Conservation (phyloP, 345 rosid genomes). For the Aquilaria malaccensis region DNA sequence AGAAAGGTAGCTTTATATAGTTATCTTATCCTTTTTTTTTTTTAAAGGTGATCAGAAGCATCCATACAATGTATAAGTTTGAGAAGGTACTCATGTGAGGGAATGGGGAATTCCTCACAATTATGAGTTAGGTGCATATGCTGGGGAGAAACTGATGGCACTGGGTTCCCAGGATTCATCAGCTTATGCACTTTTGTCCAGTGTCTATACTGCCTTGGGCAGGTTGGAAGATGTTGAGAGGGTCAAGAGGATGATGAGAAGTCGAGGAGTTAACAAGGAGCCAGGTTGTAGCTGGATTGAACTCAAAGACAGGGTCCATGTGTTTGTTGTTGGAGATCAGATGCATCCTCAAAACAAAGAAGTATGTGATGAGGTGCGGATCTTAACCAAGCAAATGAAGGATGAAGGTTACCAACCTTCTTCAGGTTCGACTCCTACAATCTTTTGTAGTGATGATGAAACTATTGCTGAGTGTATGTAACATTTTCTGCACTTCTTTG, state of each 20-base stretch:
- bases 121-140: slow-evolving; percentile 58
- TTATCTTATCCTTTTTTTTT: too few species aligned
- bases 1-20: too few species aligned
- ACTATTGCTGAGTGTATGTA: background rate
- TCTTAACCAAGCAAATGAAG: slow-evolving; percentile 44
- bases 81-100: too few species aligned
- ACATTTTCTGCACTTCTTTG: slow-evolving; percentile 3
- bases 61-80: too few species aligned
- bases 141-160: slow-evolving; percentile 69
- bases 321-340: slow-evolving; percentile 55
- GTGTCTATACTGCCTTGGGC: slow-evolving; percentile 54
- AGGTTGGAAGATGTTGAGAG: slow-evolving; percentile 43
- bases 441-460: background rate
- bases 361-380: slow-evolving; percentile 25
- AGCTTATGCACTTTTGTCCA: slow-evolving; percentile 44
- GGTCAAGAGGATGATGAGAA: slow-evolving; percentile 47
- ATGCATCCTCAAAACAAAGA: slow-evolving; percentile 45
- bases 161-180: slow-evolving; percentile 71
- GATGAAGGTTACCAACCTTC: slow-evolving; percentile 39
- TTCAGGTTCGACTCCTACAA: slow-evolving; percentile 16
- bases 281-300: slow-evolving; percentile 82
- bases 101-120: slow-evolving; percentile 12
- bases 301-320: slow-evolving; percentile 38
- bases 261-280: slow-evolving; percentile 49
- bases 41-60: too few species aligned